Conservation (phyloP, 257 asterid species). For the Echites panduratus region DNA sequence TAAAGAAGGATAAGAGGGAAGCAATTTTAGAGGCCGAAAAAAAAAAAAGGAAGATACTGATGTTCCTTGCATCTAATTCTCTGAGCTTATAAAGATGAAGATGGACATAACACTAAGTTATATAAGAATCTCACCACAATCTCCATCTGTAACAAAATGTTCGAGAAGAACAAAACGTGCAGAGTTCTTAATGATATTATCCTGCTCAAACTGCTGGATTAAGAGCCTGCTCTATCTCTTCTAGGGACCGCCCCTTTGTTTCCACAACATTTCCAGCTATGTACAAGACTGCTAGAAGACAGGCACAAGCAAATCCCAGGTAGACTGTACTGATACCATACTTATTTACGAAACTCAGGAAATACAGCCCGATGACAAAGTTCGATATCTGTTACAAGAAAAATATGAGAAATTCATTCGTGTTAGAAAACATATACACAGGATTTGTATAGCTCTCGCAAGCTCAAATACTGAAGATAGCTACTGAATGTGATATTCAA, state of each 20-base stretch:
- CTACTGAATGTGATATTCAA: background rate
- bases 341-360: slow-evolving; percentile 77
- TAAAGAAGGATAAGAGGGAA: background rate
- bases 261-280: slow-evolving; percentile 75
- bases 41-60: background rate
- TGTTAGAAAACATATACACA: background rate
- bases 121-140: background rate
- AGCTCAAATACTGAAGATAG: background rate
- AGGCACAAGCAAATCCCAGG: slow-evolving; percentile 75
- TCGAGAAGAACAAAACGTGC: background rate
- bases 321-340: slow-evolving; percentile 84
- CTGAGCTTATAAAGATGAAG: no score
- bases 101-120: slow-evolving; percentile 6
- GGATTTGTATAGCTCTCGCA: background rate
- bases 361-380: slow-evolving; percentile 80
- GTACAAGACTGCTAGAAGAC: slow-evolving; percentile 70
- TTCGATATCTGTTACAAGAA: slow-evolving; percentile 59
- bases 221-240: slow-evolving; percentile 80
- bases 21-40: background rate
- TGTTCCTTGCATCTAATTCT: background rate
- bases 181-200: background rate
- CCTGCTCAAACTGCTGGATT: slow-evolving; percentile 43
- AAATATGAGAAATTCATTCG: background rate
- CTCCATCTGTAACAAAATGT: background rate
- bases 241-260: slow-evolving; percentile 89